A percentile compares a stretch with the other conserved stretches of the same genome.
These are phyloP conservation scores for Aspergillus bombycis DNA, from an alignment of 2,329 filamentous ascomycete species.

Conservation along the genomic window DNA sequence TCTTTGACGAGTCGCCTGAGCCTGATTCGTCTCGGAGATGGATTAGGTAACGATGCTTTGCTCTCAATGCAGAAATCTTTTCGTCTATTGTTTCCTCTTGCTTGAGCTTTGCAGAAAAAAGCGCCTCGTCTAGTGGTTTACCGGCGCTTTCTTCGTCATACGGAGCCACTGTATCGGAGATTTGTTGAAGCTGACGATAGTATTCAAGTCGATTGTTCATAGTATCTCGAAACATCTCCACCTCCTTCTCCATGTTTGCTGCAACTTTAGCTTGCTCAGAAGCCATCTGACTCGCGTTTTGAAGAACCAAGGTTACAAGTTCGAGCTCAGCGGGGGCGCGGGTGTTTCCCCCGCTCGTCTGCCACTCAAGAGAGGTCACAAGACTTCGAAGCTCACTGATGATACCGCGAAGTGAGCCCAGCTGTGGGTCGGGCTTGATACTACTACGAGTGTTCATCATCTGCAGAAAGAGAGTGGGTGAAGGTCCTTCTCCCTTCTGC, in stretches of 20 bases:
- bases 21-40: constrained; percentile 65
- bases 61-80: constrained; percentile 65
- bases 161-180: constrained; percentile 84
- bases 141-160: constrained; percentile 66
- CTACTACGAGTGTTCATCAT: constrained; percentile 51
- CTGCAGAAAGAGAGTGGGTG: constrained; percentile 64
- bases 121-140: constrained; percentile 56
- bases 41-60: constrained; percentile 76
- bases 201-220: constrained; percentile 89
- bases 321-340: constrained; percentile 65
- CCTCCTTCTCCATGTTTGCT: constrained; percentile 61
- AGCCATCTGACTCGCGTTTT: constrained; percentile 58
- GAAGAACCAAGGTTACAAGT: constrained; percentile 67
- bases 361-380: constrained; percentile 61
- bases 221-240: constrained; percentile 72
- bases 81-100: constrained; percentile 57
- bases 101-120: constrained; percentile 47
- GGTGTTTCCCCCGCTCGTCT: constrained; percentile 56
- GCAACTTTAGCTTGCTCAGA: constrained; percentile 57
- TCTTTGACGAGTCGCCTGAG: constrained; percentile 62
- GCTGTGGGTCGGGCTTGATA: constrained; percentile 49
- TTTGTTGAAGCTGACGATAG: constrained; percentile 83
- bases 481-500: constrained; percentile 67
- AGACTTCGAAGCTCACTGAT: constrained; percentile 71
- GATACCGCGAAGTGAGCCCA: constrained; percentile 70